Conservation (phyloP, 1,139 yeast genomes). For the Yamadazyma taylorii region DNA sequence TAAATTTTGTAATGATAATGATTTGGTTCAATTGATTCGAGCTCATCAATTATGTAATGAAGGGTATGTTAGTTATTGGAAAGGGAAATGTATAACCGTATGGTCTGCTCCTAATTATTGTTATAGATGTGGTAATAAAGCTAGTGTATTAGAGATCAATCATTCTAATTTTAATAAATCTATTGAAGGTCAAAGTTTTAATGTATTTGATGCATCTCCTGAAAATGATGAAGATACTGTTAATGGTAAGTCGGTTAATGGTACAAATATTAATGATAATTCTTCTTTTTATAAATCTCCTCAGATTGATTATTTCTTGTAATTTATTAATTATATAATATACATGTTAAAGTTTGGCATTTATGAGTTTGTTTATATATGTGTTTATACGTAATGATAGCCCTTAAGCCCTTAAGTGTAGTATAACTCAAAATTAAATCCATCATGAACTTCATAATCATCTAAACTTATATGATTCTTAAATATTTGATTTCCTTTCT, state of each 20-base stretch:
- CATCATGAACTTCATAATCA: slow-evolving; percentile 92
- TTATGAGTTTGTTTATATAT: not conserved
- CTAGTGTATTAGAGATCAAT: slow-evolving; percentile 80
- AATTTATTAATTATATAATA: not conserved
- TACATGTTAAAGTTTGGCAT: not conserved
- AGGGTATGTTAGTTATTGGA: slow-evolving; percentile 90
- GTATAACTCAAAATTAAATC: slow-evolving; percentile 82
- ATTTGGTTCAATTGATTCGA: slow-evolving; percentile 76
- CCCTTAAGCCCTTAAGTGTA: slow-evolving; percentile 48
- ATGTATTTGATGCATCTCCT: slow-evolving; percentile 96
- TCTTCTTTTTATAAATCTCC: slow-evolving; percentile 24
- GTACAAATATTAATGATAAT: slow-evolving; percentile 27
- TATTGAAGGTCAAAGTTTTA: slow-evolving; percentile 60
- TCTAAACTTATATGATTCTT: slow-evolving; percentile 89
- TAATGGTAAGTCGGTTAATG: slow-evolving; percentile 44
- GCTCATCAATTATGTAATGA: slow-evolving; percentile 98
- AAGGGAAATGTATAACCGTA: slow-evolving; percentile 87
- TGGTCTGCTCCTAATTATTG: slow-evolving; percentile 99
- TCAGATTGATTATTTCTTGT: slow-evolving; percentile 64
- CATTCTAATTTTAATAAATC: slow-evolving; percentile 31
- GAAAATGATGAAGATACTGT: slow-evolving; percentile 60
- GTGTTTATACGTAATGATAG: too few species aligned
- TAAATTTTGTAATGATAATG: slow-evolving; percentile 77
- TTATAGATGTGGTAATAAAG: slow-evolving; percentile 94
- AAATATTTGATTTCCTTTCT: slow-evolving; percentile 76